These are phyloP conservation scores for Thraustotheca clavata DNA, from an alignment of 352 stramenopile genomes.

Conservation along the genomic window DNA sequence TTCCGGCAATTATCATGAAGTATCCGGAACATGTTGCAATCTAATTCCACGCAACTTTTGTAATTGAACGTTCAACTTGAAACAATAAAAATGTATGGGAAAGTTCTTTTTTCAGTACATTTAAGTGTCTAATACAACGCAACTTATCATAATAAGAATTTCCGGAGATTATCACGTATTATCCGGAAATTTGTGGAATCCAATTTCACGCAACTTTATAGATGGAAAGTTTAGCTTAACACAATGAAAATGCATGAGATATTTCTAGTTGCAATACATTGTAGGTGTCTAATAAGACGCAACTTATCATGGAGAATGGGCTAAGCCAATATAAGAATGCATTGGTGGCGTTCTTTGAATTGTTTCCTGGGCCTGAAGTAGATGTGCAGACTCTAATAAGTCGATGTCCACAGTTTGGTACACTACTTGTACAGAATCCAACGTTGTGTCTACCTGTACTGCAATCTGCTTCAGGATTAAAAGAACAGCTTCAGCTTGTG, in stretches of 20 bases:
- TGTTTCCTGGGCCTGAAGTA: slow-evolving; percentile 17
- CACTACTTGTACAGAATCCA: slow-evolving; percentile 18
- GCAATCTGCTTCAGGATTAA: not conserved
- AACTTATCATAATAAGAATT: no score
- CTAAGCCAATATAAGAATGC: slow-evolving; percentile 18
- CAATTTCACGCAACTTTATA: no score
- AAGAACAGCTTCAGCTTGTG: slow-evolving; percentile 5
- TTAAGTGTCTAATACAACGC: no score
- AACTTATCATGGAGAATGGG: not conserved
- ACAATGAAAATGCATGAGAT: not conserved
- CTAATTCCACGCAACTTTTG: no score
- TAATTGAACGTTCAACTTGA: no score
- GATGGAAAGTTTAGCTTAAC: not conserved
- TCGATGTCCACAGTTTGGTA: slow-evolving; percentile 18
- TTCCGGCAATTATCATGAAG: no score
- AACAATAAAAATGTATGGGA: no score
- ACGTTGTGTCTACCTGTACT: slow-evolving; percentile 15
- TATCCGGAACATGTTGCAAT: no score
- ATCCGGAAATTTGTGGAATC: not conserved
- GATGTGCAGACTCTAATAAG: slow-evolving; percentile 16
- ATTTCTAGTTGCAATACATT: not conserved
- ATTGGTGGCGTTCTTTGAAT: slow-evolving; percentile 6
- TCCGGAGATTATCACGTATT: no score
- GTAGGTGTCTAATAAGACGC: not conserved
- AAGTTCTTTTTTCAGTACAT: no score